Conservation (phyloP, 495 filamentous ascomycete species). For the Pseudoneurospora amorphoporcata region DNA sequence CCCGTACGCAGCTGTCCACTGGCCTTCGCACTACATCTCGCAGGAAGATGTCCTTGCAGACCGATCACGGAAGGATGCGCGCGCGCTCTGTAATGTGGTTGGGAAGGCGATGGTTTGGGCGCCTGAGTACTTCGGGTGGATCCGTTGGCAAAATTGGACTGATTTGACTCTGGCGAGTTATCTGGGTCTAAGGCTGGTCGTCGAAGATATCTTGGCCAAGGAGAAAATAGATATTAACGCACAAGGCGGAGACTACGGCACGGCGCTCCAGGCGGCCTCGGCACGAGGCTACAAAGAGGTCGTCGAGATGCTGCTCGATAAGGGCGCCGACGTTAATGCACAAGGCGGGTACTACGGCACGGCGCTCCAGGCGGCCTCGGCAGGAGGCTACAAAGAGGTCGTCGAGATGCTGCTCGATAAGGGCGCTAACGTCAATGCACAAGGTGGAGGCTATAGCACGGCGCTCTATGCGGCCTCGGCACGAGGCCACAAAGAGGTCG, state of each 20-base stretch:
- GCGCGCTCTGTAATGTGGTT: background rate
- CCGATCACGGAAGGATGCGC: background rate
- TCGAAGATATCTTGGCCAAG: background rate
- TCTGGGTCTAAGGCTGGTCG: conserved; percentile 1
- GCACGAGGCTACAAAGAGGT: conserved; percentile 8
- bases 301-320: conserved; percentile 11
- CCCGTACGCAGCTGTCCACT: conserved; percentile 11
- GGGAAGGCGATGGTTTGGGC: background rate
- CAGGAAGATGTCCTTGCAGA: conserved; percentile 1
- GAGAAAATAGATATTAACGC: background rate
- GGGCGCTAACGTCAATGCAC: too few species aligned
- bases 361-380: too few species aligned
- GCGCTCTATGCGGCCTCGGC: background rate
- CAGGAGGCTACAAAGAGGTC: too few species aligned
- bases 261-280: conserved; percentile 11
- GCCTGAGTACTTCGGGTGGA: conserved; percentile 1
- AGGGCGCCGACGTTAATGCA: conserved; percentile 15
- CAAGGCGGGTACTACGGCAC: too few species aligned
- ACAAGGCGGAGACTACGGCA: background rate
- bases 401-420: too few species aligned
- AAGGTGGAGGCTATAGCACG: background rate
- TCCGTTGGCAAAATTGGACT: background rate
- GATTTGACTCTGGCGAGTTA: conserved; percentile 3
- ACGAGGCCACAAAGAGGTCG: background rate
- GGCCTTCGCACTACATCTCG: conserved; percentile 11